A percentile compares a stretch with the other conserved stretches of the same genome.
Conservation (phyloP, 495 filamentous ascomycete species). For the Hypomontagnella monticulosa region DNA sequence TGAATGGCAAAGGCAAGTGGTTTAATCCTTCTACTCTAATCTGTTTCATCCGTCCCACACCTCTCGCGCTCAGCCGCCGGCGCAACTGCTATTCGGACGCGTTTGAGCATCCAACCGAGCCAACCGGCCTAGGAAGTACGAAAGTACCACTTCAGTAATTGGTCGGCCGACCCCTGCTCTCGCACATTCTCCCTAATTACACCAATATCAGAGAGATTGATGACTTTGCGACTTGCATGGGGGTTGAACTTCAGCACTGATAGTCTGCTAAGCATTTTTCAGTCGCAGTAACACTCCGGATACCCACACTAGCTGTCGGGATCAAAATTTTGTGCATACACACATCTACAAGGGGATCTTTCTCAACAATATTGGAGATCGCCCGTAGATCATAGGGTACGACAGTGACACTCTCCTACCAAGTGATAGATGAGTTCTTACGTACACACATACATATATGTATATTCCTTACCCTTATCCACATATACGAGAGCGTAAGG, state of each 20-base stretch:
- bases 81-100: constrained; percentile 19
- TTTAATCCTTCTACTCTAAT: constrained; percentile 27
- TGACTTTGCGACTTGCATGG: constrained; percentile 25
- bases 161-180: constrained; percentile 30
- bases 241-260: constrained; percentile 8
- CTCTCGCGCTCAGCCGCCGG: constrained; percentile 31
- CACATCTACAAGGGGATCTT: constrained; percentile 10
- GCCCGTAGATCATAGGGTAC: constrained; percentile 11
- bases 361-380: constrained; percentile 23
- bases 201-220: constrained; percentile 37
- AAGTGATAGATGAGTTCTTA: constrained; percentile 20
- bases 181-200: constrained; percentile 40
- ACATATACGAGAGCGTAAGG: constrained; percentile 5
- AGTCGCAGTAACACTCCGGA: constrained; percentile 2
- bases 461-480: background rate
- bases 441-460: background rate
- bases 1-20: constrained; percentile 27
- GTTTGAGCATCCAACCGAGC: constrained; percentile 27
- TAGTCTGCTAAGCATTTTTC: background rate
- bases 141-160: constrained; percentile 35
- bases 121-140: constrained; percentile 19
- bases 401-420: constrained; percentile 15
- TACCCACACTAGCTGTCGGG: constrained; percentile 23
- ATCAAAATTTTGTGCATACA: constrained; percentile 24
- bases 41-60: constrained; percentile 39